Evolutionary conservation across 1,139 yeast genomes (phyloP).

Genomic region (Saccharomyces hybrid): DNA sequence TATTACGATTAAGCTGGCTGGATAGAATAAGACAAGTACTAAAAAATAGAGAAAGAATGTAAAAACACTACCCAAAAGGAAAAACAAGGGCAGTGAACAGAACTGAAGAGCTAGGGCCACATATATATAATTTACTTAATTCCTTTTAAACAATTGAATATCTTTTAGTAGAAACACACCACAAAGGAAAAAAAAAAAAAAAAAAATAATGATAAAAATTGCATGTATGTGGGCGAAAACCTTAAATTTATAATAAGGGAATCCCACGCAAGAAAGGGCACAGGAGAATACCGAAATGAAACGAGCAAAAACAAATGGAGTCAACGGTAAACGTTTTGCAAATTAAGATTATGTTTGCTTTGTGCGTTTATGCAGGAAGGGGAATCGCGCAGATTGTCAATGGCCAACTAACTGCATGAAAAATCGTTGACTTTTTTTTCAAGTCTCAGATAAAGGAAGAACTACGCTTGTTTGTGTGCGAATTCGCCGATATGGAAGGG

Average conservation of each 20-base stretch:
- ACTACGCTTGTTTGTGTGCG: background rate
- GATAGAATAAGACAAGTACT: too few relatives aligned
- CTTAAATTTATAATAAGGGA: background rate
- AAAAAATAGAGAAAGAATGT: too few relatives aligned
- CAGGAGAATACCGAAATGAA: background rate
- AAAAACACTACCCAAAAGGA: too few relatives aligned
- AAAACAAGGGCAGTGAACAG: background rate
- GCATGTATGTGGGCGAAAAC: background rate
- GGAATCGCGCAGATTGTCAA: background rate
- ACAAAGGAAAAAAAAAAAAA: background rate
- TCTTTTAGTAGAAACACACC: background rate
- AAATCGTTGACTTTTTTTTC: background rate
- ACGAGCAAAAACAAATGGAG: background rate
- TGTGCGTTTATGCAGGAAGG: background rate
- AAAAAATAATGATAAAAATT: background rate
- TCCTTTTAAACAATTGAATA: background rate
- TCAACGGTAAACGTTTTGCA: background rate
- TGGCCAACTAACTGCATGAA: background rate
- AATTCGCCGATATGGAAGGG: background rate
- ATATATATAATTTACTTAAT: background rate
- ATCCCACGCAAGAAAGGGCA: background rate
- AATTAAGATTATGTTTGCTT: background rate
- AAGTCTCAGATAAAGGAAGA: background rate
- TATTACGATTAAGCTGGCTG: background rate
- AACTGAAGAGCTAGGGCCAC: background rate